Percentiles rank a stretch among this genome's conserved stretches.
These are phyloP conservation scores for Heliamphora exappendiculata DNA, from an alignment of 148 eudicot genomes.

Conservation along the genomic window DNA sequence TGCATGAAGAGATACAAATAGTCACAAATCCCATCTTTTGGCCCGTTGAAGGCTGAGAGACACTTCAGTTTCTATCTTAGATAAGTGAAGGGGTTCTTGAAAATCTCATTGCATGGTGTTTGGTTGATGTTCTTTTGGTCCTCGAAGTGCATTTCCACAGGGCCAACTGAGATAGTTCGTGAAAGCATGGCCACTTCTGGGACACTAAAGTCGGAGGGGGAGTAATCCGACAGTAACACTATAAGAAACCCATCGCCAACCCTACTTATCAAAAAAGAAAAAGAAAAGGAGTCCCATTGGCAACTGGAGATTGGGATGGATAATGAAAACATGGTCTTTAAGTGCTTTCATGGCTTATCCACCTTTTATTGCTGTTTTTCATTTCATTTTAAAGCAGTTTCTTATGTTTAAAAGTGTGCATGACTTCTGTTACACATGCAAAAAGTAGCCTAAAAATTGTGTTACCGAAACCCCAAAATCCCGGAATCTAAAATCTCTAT, in stretches of 20 bases:
- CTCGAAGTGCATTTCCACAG: no score
- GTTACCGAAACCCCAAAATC: background rate
- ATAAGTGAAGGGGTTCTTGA: background rate
- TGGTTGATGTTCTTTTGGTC: background rate
- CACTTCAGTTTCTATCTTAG: background rate
- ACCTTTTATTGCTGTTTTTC: background rate
- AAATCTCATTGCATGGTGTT: background rate
- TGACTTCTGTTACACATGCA: constrained; percentile 1
- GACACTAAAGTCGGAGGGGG: no score
- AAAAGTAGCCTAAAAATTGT: background rate
- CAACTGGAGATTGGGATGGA: background rate
- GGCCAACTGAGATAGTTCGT: no score
- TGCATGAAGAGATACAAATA: background rate
- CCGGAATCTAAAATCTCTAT: background rate
- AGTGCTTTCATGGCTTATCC: background rate
- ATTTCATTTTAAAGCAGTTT: background rate
- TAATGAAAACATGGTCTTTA: background rate
- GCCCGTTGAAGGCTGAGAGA: background rate
- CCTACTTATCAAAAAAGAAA: no score
- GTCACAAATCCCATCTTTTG: background rate
- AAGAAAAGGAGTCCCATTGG: no score
- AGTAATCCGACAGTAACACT: no score
- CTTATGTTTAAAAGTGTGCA: background rate
- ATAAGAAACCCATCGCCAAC: no score
- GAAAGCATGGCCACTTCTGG: no score